phyloP scores from a whole-genome alignment of 2,329 filamentous ascomycete genomes.

The Penicillium sp. region DNA sequence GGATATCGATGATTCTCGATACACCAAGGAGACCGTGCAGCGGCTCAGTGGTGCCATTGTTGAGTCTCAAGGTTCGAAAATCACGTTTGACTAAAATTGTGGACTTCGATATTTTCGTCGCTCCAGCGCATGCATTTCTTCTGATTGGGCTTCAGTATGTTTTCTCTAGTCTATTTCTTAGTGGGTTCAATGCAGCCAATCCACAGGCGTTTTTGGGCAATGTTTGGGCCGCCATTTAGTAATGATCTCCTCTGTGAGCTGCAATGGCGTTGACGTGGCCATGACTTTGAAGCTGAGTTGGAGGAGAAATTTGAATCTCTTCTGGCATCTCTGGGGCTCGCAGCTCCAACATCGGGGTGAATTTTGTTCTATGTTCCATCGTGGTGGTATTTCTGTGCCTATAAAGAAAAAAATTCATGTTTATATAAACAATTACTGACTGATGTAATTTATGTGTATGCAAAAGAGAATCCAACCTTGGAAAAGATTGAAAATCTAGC shows the following conservation, averaged over 20 bases:
- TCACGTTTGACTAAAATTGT: constrained; percentile 67
- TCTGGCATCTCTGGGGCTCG: not conserved
- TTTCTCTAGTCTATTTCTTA: not conserved
- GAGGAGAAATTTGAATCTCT: not conserved
- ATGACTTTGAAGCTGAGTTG: not conserved
- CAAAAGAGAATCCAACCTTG: not conserved
- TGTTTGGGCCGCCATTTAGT: constrained; percentile 7
- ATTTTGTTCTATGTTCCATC: not conserved
- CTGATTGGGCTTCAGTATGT: not conserved
- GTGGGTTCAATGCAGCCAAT: not conserved
- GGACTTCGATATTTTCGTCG: not conserved
- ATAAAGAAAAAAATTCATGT: not conserved
- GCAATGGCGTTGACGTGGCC: constrained; percentile 12
- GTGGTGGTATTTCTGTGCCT: not conserved
- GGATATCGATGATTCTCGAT: constrained; percentile 44
- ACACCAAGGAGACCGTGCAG: constrained; percentile 53
- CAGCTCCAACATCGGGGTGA: not conserved
- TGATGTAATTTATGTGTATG: not conserved
- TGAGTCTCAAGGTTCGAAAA: constrained; percentile 75
- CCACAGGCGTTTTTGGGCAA: not conserved
- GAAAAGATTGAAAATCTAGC: not conserved
- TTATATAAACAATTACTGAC: not conserved
- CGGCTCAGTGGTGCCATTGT: constrained; percentile 79
- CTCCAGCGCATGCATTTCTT: not conserved
- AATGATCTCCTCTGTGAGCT: constrained; percentile 8